Evolutionary conservation across 1,284 basidiomycete genomes (phyloP).

Genomic region (Thelephora terrestris): DNA sequence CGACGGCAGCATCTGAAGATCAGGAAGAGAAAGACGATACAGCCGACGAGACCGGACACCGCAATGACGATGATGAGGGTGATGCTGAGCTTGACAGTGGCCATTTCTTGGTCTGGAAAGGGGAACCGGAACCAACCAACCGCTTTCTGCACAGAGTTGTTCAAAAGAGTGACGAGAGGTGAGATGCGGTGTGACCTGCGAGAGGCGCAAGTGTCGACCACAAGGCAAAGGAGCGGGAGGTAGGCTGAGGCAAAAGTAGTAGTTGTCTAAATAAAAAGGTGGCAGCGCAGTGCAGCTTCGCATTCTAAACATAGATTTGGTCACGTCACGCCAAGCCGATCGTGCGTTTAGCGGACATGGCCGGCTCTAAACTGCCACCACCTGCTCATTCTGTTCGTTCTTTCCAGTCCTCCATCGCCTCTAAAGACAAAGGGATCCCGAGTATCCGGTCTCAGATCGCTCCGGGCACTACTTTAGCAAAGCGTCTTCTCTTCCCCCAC

Average conservation of each 20-base stretch:
- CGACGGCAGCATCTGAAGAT: slow-evolving; percentile 18
- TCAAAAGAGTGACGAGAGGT: not conserved
- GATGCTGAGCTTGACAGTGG: slow-evolving; percentile 20
- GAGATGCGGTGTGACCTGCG: not conserved
- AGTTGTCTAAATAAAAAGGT: not conserved
- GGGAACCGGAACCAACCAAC: not conserved
- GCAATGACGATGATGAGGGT: slow-evolving; percentile 37
- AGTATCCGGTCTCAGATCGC: not conserved
- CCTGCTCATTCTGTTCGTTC: slow-evolving; percentile 21
- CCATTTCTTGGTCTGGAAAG: not conserved
- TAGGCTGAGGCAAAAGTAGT: not conserved
- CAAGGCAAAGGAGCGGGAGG: not conserved
- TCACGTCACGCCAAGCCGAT: not conserved
- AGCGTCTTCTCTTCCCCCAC: slow-evolving; percentile 61
- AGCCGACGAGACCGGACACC: slow-evolving; percentile 27
- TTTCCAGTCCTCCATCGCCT: slow-evolving; percentile 20
- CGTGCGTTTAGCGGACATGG: not conserved
- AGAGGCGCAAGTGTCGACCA: not conserved
- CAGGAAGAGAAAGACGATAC: slow-evolving; percentile 29
- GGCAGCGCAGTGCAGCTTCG: not conserved
- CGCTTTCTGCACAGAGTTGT: no score
- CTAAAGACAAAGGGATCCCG: slow-evolving; percentile 10
- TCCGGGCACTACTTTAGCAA: slow-evolving; percentile 31
- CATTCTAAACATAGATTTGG: not conserved
- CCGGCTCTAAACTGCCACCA: slow-evolving; percentile 10